phyloP scores from a whole-genome alignment of 192 early-diverging fungal genomes.

The Endogone sp. region DNA sequence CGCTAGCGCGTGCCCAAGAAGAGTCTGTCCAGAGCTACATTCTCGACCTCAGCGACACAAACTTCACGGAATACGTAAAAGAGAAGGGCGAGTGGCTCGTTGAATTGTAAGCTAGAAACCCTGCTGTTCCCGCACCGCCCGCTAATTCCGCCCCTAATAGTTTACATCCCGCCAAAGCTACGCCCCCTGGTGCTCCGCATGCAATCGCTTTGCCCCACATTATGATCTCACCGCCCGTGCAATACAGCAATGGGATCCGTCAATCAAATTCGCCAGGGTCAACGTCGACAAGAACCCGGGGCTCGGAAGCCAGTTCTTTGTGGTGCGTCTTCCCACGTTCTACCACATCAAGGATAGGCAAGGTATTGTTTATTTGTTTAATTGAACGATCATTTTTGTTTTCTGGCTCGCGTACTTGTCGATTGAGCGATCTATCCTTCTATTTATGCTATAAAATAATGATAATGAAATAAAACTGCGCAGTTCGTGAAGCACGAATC shows the following conservation, averaged over 20 bases:
- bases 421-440: too few relatives aligned
- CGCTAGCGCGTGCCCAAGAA: too few relatives aligned
- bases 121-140: not conserved
- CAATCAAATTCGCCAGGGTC: constrained; percentile 14
- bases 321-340: constrained; percentile 23
- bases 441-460: too few relatives aligned
- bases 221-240: constrained; percentile 11
- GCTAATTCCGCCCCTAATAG: not conserved
- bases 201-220: constrained; percentile 13
- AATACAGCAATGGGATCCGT: not conserved
- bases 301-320: constrained; percentile 26
- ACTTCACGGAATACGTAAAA: constrained; percentile 12
- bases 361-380: constrained; percentile 7
- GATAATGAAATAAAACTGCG: too few relatives aligned
- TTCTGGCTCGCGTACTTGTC: too few relatives aligned
- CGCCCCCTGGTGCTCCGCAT: constrained; percentile 27
- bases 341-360: constrained; percentile 28
- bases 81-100: constrained; percentile 19
- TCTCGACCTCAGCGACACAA: constrained; percentile 12
- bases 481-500: not conserved
- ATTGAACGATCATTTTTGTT: not conserved
- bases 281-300: constrained; percentile 26
- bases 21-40: too few relatives aligned
- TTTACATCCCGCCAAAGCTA: constrained; percentile 12
- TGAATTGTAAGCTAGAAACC: constrained; percentile 18